A percentile compares a stretch with the other conserved stretches of the same genome.
Conservation (phyloP, 495 filamentous ascomycete species). For the Lophium mytilinum region DNA sequence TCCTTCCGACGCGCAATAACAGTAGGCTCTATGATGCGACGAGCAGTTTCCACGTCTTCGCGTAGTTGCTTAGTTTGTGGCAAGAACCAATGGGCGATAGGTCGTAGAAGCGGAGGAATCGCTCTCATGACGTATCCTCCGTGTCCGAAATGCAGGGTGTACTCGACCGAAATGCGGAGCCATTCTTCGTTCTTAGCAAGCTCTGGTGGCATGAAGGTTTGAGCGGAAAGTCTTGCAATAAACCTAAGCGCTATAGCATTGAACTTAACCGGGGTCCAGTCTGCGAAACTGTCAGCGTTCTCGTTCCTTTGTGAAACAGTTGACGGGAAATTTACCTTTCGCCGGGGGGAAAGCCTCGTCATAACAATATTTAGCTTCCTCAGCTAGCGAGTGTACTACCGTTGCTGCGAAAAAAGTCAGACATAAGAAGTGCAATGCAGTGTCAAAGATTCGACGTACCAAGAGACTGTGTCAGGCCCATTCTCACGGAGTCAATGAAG, state of each 20-base stretch:
- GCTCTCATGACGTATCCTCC: constrained; percentile 30
- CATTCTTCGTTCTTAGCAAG: constrained; percentile 49
- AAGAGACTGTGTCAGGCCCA: constrained; percentile 42
- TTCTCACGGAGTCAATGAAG: constrained; percentile 37
- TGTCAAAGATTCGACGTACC: constrained; percentile 17
- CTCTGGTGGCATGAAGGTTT: constrained; percentile 42
- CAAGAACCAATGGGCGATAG: constrained; percentile 35
- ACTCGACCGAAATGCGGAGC: constrained; percentile 48
- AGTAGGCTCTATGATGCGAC: constrained; percentile 31
- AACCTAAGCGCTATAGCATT: constrained; percentile 38
- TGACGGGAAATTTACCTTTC: too few relatives aligned
- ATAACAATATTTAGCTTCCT: too few relatives aligned
- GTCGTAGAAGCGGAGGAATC: constrained; percentile 35
- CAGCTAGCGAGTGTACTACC: too few relatives aligned
- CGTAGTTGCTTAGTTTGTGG: constrained; percentile 30
- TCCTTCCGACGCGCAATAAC: constrained; percentile 27
- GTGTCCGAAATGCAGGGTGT: constrained; percentile 45
- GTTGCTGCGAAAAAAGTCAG: too few relatives aligned
- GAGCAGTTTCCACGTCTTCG: constrained; percentile 24
- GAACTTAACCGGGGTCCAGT: constrained; percentile 26
- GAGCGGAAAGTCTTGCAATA: constrained; percentile 48
- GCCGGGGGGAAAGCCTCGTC: too few relatives aligned
- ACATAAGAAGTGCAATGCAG: too few relatives aligned
- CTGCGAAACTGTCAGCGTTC: too few relatives aligned
- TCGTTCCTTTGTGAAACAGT: too few relatives aligned